Evolutionary conservation across 225 moss, liverwort and hornwort species (phyloP), one percentile per base, ranked within the genome.

Genomic region (Rhytidiadelphus loreus): DNA sequence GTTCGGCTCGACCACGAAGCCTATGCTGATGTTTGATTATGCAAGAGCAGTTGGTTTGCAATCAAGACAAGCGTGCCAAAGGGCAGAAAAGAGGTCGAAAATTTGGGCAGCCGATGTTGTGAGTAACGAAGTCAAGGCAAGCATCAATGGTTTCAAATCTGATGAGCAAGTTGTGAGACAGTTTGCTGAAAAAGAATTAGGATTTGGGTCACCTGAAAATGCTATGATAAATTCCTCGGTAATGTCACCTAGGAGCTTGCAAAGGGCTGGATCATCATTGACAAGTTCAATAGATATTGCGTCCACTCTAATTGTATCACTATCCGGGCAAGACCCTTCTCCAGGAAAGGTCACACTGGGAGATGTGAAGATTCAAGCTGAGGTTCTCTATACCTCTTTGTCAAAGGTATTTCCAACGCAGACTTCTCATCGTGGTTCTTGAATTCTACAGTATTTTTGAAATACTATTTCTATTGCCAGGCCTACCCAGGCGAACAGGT

Each of bases 21-120:
- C 94, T 56, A 74, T 56, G 44, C 50, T 73, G 72, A 77, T 63
- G 83, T 94, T 94, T 77, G 91, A 94, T 90, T 94, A 91, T 87
- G 87, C 92, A 70, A 94, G 69, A 83, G 94, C 94, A 33, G 82
- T 94, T 35, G 94, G 94, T 33, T 77, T 80, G 86, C 85, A 90
- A 85, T 68, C 90, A 44, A 61, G 82, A 26, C 70, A 62, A n/a
- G 69, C 23, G 43, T 72, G n/a, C 17, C 79, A 37, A 80, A 82
- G 77, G 46, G 71, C 74, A 41, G 83, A 68, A 63, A 80, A 59
- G 58, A 32, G 50, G 39, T 77, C 86, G 22, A 77, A 39, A 77
- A 25, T 80, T 57, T 61, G 25, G 87, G 77, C 30, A 63, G 46
- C 56, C 4, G 41, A 52, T 41, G 4, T 59, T 80, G 41, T 59